Evolutionary conservation across 169 alveolate species (phyloP), one percentile per base, ranked within the genome.

Genomic region (Eimeria falciformis): DNA sequence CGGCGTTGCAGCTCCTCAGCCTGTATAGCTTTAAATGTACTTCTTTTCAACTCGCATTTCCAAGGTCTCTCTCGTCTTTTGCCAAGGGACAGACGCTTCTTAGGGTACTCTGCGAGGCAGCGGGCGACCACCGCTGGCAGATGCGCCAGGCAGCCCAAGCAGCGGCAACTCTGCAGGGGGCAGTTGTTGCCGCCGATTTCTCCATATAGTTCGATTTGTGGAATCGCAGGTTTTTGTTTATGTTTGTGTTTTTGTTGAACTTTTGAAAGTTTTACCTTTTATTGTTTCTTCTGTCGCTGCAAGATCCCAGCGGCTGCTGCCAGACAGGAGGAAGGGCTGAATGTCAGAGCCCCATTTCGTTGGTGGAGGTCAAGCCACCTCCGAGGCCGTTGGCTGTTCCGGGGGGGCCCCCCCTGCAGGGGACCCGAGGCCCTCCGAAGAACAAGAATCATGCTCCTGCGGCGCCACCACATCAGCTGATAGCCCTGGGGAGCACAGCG

Each of bases 381-480:
- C 29, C 75, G 37, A 62, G 43, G 75, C 17, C 17, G 65, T 21
- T 21, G 65, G n/a, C 17, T 12, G n/a, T 12, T 21, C 65, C 25
- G 25, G 65, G 17, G 25, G 65, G 65, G 37, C 25, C 12, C 29
- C 9, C 37, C 18, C 14, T 23, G 6, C 75, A 21, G 40, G 75
- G 40, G 43, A 43, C 53, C 50, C 82, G 11, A 17, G 11, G 58
- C 45, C 25, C 14, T 3, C 37, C 37, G 84, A 73, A 73, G 84
- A 73, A 6, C 84, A 73, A 27, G 84, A 73, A 46, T 40, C 62
- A 27, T 73, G 65, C 37, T 73, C 84, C 40, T 73, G 84, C 33
- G 84, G 84, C 11, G 84, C 29, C 29, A 73, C 84, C n/a, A 73
- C 84, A 14, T 37, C 84, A 0, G 84, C 84, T 3, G 84, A 73